Base-by-base conservation (phyloP, 305 asterid species). In the Fraxinus platypoda region DNA sequence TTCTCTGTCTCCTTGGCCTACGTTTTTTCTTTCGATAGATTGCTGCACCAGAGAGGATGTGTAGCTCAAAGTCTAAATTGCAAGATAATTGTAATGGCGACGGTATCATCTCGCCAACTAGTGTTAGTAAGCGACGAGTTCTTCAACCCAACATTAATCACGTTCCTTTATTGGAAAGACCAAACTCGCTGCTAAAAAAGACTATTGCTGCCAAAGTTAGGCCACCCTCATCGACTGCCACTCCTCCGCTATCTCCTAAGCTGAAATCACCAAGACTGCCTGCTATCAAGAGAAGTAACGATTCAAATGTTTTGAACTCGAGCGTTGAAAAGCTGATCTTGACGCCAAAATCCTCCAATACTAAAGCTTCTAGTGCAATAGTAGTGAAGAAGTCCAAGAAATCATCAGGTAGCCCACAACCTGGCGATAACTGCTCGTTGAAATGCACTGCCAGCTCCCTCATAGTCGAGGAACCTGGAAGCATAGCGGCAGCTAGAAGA, bases 401-500 rank as follows among this genome's bases (percentile, higher is more conserved):
- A 30, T 21, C 46, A 19, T 30, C 75, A 6, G 52, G 52, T 43
- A 43, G 52, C 52, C 52, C 52, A 43, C 19, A 46, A 46, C 66
- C 30, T 15, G 26, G 8, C 28, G 81, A 81, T 35, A 43, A 66
- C 21, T 34, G 82, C 31, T 66, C 84, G 15, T 83, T 88, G 76
- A 86, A 88, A 62, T 86, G 86, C 77, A 85, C 91, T 15, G 80
- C 88, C 6, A 66, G 34, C 2, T 74, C 89, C 19, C 37, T 80
- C 71, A 86, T 87, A 46, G 85, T 83, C 1, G 92, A 89, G 49
- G 91, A 88, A 8, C 91, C 97, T 0, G 97, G 97, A 30, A 92
- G 92, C 86, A 91, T 93, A 17, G 97, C 97, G 1, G 97, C 97
- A 1, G 95, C 97, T 13, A 87, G 95, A 79, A 86, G 97, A 57